A percentile compares a stretch with the other conserved stretches of the same genome.
phyloP scores from a whole-genome alignment of 331 rosid genomes.

The Telfairia occidentalis region DNA sequence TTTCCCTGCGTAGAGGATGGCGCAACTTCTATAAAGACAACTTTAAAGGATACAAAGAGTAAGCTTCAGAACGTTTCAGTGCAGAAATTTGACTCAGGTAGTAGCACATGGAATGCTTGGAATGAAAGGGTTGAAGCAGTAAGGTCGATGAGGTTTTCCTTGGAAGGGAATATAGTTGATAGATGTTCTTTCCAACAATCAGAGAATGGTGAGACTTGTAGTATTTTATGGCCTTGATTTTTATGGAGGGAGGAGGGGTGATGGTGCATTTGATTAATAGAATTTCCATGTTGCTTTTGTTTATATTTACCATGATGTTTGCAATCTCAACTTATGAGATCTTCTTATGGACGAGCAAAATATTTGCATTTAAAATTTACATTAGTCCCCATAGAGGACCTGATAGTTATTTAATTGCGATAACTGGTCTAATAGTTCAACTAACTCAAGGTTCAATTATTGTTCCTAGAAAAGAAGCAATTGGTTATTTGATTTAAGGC shows the following conservation, averaged over 20 bases:
- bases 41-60: slow-evolving; percentile 19
- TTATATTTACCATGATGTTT: not conserved
- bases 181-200: slow-evolving; percentile 19
- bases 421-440: slow-evolving; percentile 4
- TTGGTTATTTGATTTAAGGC: not conserved
- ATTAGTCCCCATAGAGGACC: not conserved
- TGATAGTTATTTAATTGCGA: not conserved
- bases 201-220: slow-evolving; percentile 32
- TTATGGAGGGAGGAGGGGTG: not conserved
- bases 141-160: slow-evolving; percentile 59
- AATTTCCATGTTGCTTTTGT: not conserved
- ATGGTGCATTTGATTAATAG: not conserved
- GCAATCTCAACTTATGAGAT: not conserved
- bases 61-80: slow-evolving; percentile 19
- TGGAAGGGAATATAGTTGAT: slow-evolving; percentile 55
- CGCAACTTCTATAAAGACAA: slow-evolving; percentile 8
- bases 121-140: slow-evolving; percentile 70
- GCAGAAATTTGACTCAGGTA: slow-evolving; percentile 21
- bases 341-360: not conserved
- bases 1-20: slow-evolving; percentile 19
- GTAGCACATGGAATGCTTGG: slow-evolving; percentile 71
- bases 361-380: not conserved
- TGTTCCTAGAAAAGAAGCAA: not conserved
- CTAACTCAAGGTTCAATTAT: not conserved
- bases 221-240: not conserved